phyloP scores from a whole-genome alignment of 306 rosid species.

The Vachellia collinsii region DNA sequence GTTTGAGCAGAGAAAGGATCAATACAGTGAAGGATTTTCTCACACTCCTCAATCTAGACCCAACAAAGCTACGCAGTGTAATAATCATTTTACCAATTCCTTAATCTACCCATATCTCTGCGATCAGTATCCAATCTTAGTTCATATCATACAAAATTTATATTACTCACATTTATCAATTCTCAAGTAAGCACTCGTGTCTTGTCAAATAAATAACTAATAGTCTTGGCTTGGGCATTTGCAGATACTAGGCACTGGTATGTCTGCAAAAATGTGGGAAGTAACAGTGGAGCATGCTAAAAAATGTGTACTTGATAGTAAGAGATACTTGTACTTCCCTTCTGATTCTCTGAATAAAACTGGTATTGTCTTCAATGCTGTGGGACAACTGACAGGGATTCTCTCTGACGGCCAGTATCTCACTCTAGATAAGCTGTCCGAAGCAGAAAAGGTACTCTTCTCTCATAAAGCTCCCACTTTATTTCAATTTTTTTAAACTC shows the following conservation, averaged over 20 bases:
- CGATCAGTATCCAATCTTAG: neutral
- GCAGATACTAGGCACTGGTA: conserved; percentile 94
- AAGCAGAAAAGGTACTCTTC: conserved; percentile 74
- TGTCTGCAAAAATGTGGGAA: conserved; percentile 99
- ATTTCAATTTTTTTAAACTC: conserved; percentile 4
- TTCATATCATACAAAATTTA: conserved; percentile 7
- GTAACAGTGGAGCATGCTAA: conserved; percentile 92
- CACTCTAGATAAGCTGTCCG: conserved; percentile 74
- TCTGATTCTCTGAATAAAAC: conserved; percentile 57
- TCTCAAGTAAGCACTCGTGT: conserved; percentile 2
- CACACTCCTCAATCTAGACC: conserved; percentile 70
- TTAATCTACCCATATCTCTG: neutral
- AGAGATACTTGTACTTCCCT: conserved; percentile 54
- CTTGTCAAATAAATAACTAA: conserved; percentile 32
- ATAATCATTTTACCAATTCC: conserved; percentile 31
- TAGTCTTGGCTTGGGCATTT: conserved; percentile 38
- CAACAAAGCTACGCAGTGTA: conserved; percentile 88
- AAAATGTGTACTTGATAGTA: conserved; percentile 68
- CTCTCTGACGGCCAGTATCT: conserved; percentile 67
- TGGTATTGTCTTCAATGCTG: conserved; percentile 84
- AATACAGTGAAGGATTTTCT: conserved; percentile 83
- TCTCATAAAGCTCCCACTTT: conserved; percentile 33
- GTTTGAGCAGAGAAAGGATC: conserved; percentile 74
- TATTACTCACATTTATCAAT: neutral
- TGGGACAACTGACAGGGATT: conserved; percentile 81